A percentile compares a stretch with the other conserved stretches of the same genome.
Evolutionary conservation across 441 rosid genomes (phyloP).

Genomic region (Flueggea neowawraea): DNA sequence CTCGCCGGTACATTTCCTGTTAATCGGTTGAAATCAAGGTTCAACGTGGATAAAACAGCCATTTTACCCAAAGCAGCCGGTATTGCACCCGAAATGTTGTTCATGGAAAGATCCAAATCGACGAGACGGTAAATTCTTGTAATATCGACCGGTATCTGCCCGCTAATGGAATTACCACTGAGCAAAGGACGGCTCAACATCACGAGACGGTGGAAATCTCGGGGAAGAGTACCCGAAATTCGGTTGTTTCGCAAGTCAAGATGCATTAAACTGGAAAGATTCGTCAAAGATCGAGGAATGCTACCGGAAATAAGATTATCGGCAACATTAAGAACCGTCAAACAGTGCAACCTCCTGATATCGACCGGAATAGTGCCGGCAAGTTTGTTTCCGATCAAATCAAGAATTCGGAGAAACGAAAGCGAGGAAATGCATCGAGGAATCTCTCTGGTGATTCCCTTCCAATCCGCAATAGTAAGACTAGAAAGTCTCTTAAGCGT

Average conservation of each 20-base stretch:
- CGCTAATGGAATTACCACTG: conserved; percentile 58
- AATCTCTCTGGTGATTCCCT: conserved; percentile 78
- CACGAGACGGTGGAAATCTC: conserved; percentile 41
- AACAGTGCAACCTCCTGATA: conserved; percentile 55
- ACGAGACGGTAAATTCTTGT: conserved; percentile 72
- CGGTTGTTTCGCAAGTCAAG: conserved; percentile 72
- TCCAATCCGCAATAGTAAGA: conserved; percentile 78
- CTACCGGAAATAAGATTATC: conserved; percentile 66
- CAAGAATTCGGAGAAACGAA: conserved; percentile 69
- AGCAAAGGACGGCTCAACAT: conserved; percentile 85
- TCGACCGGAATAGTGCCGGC: conserved; percentile 61
- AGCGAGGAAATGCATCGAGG: conserved; percentile 58
- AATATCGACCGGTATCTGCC: conserved; percentile 54
- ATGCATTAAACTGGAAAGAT: conserved; percentile 69
- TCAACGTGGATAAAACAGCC: conserved; percentile 74
- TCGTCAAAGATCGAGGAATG: conserved; percentile 57
- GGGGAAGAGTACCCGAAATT: conserved; percentile 60
- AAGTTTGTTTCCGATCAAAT: conserved; percentile 65
- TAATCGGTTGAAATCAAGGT: conserved; percentile 65
- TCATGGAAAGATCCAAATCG: conserved; percentile 74
- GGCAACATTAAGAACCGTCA: conserved; percentile 75
- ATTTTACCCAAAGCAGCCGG: conserved; percentile 70
- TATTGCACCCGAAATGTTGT: conserved; percentile 54
- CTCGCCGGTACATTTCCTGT: conserved; percentile 53
- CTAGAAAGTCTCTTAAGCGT: conserved; percentile 51